These are phyloP conservation scores for Santalum album DNA, from an alignment of 164 flowering plant genomes.

Conservation along the genomic window DNA sequence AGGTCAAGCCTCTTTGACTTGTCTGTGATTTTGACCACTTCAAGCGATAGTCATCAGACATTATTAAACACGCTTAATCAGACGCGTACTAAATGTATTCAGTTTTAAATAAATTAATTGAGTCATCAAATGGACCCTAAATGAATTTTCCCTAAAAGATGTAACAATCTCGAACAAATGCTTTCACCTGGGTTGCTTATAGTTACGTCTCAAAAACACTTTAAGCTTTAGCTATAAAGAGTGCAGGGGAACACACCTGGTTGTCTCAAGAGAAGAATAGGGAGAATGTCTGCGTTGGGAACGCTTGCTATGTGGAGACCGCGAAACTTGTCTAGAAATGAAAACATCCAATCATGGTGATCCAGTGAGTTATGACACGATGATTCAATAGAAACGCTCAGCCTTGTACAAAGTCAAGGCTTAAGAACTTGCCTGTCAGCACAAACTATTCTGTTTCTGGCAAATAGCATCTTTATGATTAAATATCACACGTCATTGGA, in stretches of 20 bases:
- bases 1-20: too few relatives aligned
- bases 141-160: too few relatives aligned
- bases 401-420: slow-evolving; percentile 20
- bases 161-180: background rate
- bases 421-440: slow-evolving; percentile 8
- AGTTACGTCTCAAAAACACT: slow-evolving; percentile 24
- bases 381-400: slow-evolving; percentile 20
- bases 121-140: too few relatives aligned
- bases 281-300: slow-evolving; percentile 99
- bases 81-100: too few relatives aligned
- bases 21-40: too few relatives aligned
- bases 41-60: too few relatives aligned
- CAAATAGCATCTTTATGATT: slow-evolving; percentile 3
- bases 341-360: slow-evolving; percentile 68
- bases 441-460: slow-evolving; percentile 13
- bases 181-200: slow-evolving; percentile 34
- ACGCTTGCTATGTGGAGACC: slow-evolving; percentile 97
- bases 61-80: too few relatives aligned
- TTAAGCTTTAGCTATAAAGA: slow-evolving; percentile 12
- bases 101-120: too few relatives aligned
- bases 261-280: slow-evolving; percentile 76
- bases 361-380: slow-evolving; percentile 44
- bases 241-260: slow-evolving; percentile 51
- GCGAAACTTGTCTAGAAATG: slow-evolving; percentile 93
- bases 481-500: background rate